These are phyloP conservation scores for Coriaria nepalensis DNA, from an alignment of 306 rosid genomes.

Conservation along the genomic window DNA sequence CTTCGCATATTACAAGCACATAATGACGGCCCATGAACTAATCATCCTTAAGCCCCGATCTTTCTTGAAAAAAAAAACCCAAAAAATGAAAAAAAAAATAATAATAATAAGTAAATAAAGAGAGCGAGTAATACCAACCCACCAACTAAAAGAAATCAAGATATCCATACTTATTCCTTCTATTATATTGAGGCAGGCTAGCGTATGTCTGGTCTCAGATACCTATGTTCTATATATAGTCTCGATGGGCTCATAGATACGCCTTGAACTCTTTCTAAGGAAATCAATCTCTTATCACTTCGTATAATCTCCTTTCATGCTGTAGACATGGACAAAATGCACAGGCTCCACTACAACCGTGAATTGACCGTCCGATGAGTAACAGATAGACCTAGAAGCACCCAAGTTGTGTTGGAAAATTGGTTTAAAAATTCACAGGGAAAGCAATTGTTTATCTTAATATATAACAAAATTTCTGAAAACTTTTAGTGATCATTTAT, in stretches of 20 bases:
- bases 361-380: background rate
- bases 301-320: background rate
- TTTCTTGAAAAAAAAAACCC: background rate
- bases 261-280: background rate
- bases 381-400: background rate
- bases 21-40: too few relatives aligned
- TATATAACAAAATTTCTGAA: too few relatives aligned
- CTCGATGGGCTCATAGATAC: conserved; percentile 1
- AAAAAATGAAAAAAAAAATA: too few relatives aligned
- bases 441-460: too few relatives aligned
- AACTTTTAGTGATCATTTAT: too few relatives aligned
- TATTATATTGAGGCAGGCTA: background rate
- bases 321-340: background rate
- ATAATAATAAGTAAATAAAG: too few relatives aligned
- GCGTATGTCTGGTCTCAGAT: background rate
- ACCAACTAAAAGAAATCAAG: background rate
- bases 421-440: too few relatives aligned
- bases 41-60: too few relatives aligned
- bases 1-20: too few relatives aligned
- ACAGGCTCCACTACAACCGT: conserved; percentile 1
- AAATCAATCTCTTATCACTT: background rate
- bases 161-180: conserved; percentile 1
- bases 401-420: background rate
- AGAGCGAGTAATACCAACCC: too few relatives aligned
- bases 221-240: background rate